Evolutionary conservation across 768 basidiomycete genomes (phyloP), one percentile per base, ranked within the genome.

Genomic region (Rhizopogon rudus): DNA sequence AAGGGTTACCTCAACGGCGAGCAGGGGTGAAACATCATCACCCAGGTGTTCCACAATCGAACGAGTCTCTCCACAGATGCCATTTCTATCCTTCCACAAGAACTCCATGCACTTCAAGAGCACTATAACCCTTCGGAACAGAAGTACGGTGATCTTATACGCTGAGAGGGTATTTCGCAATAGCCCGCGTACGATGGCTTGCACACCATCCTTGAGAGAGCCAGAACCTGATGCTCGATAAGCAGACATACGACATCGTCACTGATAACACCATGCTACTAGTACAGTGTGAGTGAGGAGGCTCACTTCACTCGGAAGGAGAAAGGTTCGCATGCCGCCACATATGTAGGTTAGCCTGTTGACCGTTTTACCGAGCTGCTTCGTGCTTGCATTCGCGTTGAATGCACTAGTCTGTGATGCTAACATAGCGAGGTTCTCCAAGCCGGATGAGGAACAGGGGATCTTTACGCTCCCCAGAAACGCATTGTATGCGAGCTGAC

Each of bases 261-360:
- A 3, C 33, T 10, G 7, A 49, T 22, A 2, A 22, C 20, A 37
- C 48, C 33, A n/a, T n/a, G n/a, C n/a, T n/a, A n/a, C 1, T 20
- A 6, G 8, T 22, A 22, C 33, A 49, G 33, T 37, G 14, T 1
- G 5, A 3, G 48, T 22, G 31, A 37, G 35, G 14, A 49, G 33
- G 33, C 33, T 37, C 6, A 88, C 73, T 12, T 76, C 71, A 5
- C 69, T 64, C 0, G 82, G 70, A 7, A 73, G 60, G 45, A 87
- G 71, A 88, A 71, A 5, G 91, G 78, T 31, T 92, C 89, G 64
- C 79, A 87, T 2, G 80, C 71, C 12, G 81, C 86, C 22, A 22
- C 22, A 22, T 22, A 87, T 74, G 55, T 84, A 86, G 0, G 89
- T 86, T 22, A 84, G 71, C 17, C 83, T 74, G 57, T 91, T 87